Evolutionary conservation across 2,329 filamentous ascomycete genomes (phyloP).

Genomic region (Exophiala calicioides): DNA sequence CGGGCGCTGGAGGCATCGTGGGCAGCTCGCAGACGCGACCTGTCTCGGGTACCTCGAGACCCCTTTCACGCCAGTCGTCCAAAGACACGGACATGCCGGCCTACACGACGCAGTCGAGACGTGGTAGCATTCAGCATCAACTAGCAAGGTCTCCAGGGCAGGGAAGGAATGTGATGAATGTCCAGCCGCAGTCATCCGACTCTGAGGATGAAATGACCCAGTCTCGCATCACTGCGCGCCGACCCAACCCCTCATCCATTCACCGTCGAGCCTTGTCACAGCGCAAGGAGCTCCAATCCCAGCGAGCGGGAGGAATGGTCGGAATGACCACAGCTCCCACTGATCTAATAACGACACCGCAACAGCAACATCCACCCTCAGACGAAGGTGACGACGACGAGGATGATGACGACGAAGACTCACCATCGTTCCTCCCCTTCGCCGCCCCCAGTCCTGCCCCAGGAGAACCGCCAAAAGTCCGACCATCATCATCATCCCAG

Average conservation of each 20-base stretch:
- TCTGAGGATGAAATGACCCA: constrained; percentile 31
- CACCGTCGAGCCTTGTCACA: constrained; percentile 24
- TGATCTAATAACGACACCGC: constrained; percentile 32
- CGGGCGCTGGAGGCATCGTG: constrained; percentile 5
- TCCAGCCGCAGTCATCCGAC: constrained; percentile 25
- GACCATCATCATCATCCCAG: constrained; percentile 27
- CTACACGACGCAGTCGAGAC: constrained; percentile 23
- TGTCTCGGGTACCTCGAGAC: constrained; percentile 21
- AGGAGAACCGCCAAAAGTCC: constrained; percentile 18
- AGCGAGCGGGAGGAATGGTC: too few relatives aligned
- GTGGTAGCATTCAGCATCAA: constrained; percentile 31
- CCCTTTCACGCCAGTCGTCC: constrained; percentile 27
- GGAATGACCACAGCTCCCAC: constrained; percentile 3
- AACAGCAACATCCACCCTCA: constrained; percentile 33
- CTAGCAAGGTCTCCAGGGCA: constrained; percentile 26
- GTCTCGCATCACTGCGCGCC: constrained; percentile 25
- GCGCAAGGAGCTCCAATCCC: constrained; percentile 18
- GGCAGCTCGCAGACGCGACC: constrained; percentile 12
- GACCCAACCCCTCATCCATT: constrained; percentile 26
- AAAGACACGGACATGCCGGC: constrained; percentile 21
- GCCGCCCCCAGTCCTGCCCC: constrained; percentile 24
- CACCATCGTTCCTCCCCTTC: constrained; percentile 49
- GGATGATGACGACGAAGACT: constrained; percentile 45
- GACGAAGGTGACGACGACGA: constrained; percentile 30
- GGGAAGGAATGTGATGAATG: constrained; percentile 11